phyloP scores from a whole-genome alignment of 2,329 filamentous ascomycete genomes.

The Alternaria consortialis region DNA sequence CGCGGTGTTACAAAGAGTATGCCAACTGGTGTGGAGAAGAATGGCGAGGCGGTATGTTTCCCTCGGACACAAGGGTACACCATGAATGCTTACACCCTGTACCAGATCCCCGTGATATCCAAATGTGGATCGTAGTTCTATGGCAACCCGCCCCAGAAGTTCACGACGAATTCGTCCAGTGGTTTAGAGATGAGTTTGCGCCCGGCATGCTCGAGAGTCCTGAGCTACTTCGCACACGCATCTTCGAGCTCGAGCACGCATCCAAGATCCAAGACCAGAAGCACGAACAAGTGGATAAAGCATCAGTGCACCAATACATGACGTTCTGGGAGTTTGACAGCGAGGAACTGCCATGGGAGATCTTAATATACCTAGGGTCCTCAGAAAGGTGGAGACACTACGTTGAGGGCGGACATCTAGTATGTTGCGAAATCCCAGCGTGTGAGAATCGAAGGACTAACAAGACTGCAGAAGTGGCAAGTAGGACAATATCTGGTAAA shows the following conservation, averaged over 20 bases:
- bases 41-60: slow-evolving; percentile 21
- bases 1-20: slow-evolving; percentile 19
- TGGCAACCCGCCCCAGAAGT: slow-evolving; percentile 19
- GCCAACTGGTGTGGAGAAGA: slow-evolving; percentile 17
- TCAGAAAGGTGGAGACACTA: slow-evolving; percentile 26
- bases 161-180: slow-evolving; percentile 24
- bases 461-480: slow-evolving; percentile 19
- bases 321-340: slow-evolving; percentile 28
- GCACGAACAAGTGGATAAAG: slow-evolving; percentile 6
- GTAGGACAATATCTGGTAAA: slow-evolving; percentile 23
- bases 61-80: background rate
- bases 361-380: slow-evolving; percentile 24
- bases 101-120: slow-evolving; percentile 19
- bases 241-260: slow-evolving; percentile 25
- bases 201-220: slow-evolving; percentile 26
- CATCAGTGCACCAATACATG: slow-evolving; percentile 22
- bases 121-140: slow-evolving; percentile 22
- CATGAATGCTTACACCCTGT: slow-evolving; percentile 4
- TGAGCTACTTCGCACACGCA: slow-evolving; percentile 21
- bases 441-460: background rate
- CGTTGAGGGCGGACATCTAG: slow-evolving; percentile 18
- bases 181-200: slow-evolving; percentile 20
- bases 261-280: slow-evolving; percentile 11
- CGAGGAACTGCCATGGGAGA: slow-evolving; percentile 27
- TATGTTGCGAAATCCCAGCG: background rate